phyloP scores from a whole-genome alignment of 2,329 filamentous ascomycete species.

The Apiospora phragmitis region DNA sequence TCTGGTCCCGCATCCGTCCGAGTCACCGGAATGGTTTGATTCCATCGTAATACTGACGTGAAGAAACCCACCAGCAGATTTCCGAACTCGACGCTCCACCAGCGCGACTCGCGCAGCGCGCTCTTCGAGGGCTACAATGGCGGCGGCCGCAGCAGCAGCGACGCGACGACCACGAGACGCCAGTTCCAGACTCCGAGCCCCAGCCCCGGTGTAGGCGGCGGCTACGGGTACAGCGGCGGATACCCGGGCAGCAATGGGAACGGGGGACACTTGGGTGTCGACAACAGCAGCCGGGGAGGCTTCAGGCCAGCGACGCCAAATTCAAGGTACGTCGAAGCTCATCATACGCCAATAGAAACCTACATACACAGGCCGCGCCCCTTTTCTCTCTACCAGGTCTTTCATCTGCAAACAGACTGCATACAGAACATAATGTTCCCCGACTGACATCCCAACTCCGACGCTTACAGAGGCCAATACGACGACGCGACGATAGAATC shows the following conservation, averaged over 20 bases:
- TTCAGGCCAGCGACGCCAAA: conserved; percentile 73
- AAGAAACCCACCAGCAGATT: conserved; percentile 50
- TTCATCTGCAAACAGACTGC: neutral
- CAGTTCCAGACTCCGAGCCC: conserved; percentile 46
- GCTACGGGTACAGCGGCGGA: conserved; percentile 53
- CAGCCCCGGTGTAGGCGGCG: conserved; percentile 35
- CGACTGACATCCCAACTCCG: conserved; percentile 13
- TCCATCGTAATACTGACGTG: neutral
- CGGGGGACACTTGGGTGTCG: conserved; percentile 32
- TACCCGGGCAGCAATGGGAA: conserved; percentile 29
- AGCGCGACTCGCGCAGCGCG: conserved; percentile 70
- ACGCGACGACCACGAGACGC: conserved; percentile 41
- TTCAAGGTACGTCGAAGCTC: conserved; percentile 49
- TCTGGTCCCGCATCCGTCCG: neutral
- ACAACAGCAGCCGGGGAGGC: conserved; percentile 34
- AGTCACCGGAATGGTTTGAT: neutral
- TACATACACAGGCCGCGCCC: neutral
- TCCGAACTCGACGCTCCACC: conserved; percentile 67
- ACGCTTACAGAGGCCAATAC: conserved; percentile 72
- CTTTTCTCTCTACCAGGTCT: neutral
- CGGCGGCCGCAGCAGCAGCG: conserved; percentile 40
- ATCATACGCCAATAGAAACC: neutral
- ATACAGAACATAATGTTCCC: neutral
- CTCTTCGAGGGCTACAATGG: conserved; percentile 75
- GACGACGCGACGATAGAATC: conserved; percentile 89